Percentiles rank a stretch among this genome's conserved stretches.
phyloP scores from a whole-genome alignment of 805 yeast species.

The Torulaspora quercuum region DNA sequence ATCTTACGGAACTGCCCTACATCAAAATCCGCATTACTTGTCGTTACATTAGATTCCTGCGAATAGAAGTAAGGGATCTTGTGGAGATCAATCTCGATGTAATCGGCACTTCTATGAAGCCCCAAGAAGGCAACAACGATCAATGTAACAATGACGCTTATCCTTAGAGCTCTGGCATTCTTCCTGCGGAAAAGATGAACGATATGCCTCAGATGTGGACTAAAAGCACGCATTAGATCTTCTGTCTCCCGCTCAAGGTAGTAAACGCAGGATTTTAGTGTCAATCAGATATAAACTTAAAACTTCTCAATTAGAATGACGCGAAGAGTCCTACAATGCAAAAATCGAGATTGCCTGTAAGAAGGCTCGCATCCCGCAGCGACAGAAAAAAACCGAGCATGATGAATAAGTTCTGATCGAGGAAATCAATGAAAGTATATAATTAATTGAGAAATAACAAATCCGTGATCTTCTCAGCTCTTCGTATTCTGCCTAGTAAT shows the following conservation, averaged over 20 bases:
- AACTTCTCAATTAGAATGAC: no score
- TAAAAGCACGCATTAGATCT: constrained; percentile 5
- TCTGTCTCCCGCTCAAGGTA: background rate
- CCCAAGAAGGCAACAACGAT: constrained; percentile 5
- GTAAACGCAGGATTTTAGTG: no score
- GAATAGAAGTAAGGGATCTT: background rate
- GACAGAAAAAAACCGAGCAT: no score
- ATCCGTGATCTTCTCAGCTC: no score
- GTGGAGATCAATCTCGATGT: constrained; percentile 11
- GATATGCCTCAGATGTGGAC: constrained; percentile 6
- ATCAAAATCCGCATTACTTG: constrained; percentile 1
- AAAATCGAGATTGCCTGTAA: no score
- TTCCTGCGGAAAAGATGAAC: constrained; percentile 11
- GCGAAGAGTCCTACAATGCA: no score
- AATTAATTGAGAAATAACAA: no score
- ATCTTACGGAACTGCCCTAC: constrained; percentile 4
- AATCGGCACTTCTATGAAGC: constrained; percentile 7
- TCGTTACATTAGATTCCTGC: background rate
- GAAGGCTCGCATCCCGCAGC: no score
- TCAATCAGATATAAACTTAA: no score
- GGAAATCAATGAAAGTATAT: no score
- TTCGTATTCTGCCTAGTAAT: no score
- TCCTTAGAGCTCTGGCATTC: constrained; percentile 5
- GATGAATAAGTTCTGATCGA: no score
- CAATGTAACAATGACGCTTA: constrained; percentile 3